phyloP scores from a whole-genome alignment of 495 filamentous ascomycete genomes.

The Xylaria palmicola region DNA sequence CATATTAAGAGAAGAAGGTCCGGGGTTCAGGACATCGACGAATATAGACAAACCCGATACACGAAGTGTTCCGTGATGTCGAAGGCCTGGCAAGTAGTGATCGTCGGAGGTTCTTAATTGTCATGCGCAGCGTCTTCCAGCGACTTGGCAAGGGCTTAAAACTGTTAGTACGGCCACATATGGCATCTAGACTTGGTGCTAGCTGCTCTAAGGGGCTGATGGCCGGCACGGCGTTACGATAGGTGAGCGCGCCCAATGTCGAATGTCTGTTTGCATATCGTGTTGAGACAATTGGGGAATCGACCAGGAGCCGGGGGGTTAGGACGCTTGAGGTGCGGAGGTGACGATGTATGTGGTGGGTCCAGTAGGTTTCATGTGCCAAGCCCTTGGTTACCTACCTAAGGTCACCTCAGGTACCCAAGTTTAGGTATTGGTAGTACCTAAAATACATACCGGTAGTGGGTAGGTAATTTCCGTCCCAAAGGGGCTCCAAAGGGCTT shows the following conservation, averaged over 20 bases:
- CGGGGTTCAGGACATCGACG: neutral
- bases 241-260: neutral
- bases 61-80: conserved; percentile 12
- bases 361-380: no score
- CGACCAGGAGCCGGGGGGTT: neutral
- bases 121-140: neutral
- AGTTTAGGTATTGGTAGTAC: no score
- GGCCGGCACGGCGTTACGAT: neutral
- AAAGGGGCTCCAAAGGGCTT: no score
- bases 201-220: neutral
- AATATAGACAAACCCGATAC: conserved; percentile 9
- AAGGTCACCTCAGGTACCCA: no score
- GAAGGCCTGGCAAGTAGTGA: neutral
- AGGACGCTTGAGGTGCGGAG: neutral
- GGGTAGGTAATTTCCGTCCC: no score
- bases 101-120: neutral
- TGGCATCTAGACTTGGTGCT: neutral
- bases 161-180: neutral
- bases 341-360: no score
- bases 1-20: neutral
- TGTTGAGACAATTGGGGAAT: neutral
- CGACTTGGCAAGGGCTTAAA: neutral
- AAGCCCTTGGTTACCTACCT: no score
- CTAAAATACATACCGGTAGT: no score
- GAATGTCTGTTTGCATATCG: neutral